Evolutionary conservation across 805 yeast species (phyloP).

Genomic region (Kazachstania psychrophila): DNA sequence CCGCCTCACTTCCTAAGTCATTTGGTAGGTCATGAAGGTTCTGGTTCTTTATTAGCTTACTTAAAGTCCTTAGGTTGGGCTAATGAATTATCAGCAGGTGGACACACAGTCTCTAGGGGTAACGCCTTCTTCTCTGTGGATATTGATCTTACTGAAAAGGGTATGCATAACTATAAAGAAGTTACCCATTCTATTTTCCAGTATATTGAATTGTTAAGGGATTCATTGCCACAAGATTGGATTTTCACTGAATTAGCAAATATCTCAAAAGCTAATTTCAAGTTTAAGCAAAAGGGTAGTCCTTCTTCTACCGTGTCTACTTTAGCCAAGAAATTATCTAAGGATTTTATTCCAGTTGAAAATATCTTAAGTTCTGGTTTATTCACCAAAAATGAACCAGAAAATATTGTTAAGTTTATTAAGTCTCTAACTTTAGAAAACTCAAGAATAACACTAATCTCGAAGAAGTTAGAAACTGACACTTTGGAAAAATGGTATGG

Average conservation of each 20-base stretch:
- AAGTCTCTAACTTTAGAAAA: conserved; percentile 47
- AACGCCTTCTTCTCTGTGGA: conserved; percentile 59
- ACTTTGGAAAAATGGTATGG: conserved; percentile 81
- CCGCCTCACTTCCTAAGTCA: conserved; percentile 72
- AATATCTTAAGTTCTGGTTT: conserved; percentile 50
- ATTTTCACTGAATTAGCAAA: conserved; percentile 67
- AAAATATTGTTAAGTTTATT: conserved; percentile 41
- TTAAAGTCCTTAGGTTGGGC: conserved; percentile 75
- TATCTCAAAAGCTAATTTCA: conserved; percentile 60
- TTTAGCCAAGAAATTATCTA: conserved; percentile 53
- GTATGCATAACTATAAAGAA: conserved; percentile 53
- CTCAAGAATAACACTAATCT: conserved; percentile 47
- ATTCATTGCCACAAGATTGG: conserved; percentile 64
- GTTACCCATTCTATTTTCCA: conserved; percentile 57
- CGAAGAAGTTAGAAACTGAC: conserved; percentile 43
- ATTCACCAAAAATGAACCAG: conserved; percentile 49
- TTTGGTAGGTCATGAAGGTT: conserved; percentile 84
- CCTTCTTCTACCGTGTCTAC: conserved; percentile 67
- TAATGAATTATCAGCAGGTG: conserved; percentile 66
- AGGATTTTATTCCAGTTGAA: conserved; percentile 52
- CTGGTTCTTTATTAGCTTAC: conserved; percentile 68
- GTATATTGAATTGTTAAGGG: conserved; percentile 54
- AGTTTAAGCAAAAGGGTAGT: conserved; percentile 67
- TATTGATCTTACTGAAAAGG: conserved; percentile 67
- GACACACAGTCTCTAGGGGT: conserved; percentile 55